A percentile compares a stretch with the other conserved stretches of the same genome.
Conservation (phyloP, 108 stramenopile species). For the Hondaea fermentalgiana region DNA sequence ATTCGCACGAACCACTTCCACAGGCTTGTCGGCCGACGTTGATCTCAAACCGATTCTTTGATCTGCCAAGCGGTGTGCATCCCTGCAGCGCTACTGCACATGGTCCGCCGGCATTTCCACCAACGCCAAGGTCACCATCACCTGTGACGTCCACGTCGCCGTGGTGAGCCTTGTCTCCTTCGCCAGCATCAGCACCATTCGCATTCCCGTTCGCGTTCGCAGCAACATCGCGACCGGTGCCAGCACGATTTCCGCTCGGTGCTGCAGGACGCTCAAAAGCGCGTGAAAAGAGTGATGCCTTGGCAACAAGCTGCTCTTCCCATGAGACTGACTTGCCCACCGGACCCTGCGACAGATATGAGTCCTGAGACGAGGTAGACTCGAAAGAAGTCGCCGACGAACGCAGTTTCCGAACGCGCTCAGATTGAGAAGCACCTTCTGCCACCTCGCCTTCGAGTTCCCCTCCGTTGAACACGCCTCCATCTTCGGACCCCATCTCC, state of each 20-base stretch:
- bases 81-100: not conserved
- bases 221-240: no score
- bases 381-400: not conserved
- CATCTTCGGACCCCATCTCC: no score
- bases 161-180: not conserved
- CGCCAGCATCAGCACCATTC: not conserved
- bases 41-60: not conserved
- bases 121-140: not conserved
- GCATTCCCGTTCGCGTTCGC: no score
- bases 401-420: no score
- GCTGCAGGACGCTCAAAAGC: no score
- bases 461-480: no score
- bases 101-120: not conserved
- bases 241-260: no score
- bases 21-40: not conserved
- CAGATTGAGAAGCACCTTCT: no score
- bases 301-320: not conserved
- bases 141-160: no score
- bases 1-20: not conserved
- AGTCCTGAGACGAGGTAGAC: not conserved
- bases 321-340: not conserved
- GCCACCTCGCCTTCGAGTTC: no score
- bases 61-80: not conserved
- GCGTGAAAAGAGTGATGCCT: not conserved
- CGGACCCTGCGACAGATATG: not conserved